Conservation (phyloP, 257 asterid genomes). For the Plantago major region DNA sequence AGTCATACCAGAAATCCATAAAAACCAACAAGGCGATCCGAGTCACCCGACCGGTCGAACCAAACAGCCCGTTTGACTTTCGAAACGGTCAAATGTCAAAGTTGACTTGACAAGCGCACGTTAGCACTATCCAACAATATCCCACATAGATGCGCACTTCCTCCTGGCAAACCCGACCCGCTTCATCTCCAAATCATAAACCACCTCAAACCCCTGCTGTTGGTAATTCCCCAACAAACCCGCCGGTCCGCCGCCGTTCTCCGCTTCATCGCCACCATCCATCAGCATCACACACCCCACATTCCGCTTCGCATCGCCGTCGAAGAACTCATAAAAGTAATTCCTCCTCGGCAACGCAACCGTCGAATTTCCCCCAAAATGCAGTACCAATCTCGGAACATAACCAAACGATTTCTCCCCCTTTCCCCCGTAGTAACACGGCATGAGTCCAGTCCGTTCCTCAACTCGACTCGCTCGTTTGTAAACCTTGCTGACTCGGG, state of each 20-base stretch:
- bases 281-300: conserved; percentile 86
- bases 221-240: conserved; percentile 91
- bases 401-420: conserved; percentile 1
- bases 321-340: conserved; percentile 64
- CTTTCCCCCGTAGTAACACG: conserved; percentile 54
- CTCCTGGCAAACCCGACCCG: conserved; percentile 83
- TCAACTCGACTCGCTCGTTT: conserved; percentile 56
- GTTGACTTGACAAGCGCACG: conserved; percentile 21
- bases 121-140: conserved; percentile 41
- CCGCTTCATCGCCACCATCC: conserved; percentile 81
- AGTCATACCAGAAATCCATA: too few species aligned
- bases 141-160: conserved; percentile 85
- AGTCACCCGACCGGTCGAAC: background rate
- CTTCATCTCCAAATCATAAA: conserved; percentile 68
- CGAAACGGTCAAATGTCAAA: conserved; percentile 4
- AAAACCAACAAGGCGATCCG: background rate
- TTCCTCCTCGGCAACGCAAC: conserved; percentile 81
- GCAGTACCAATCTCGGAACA: conserved; percentile 52
- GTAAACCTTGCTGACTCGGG: conserved; percentile 33
- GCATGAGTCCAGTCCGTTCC: conserved; percentile 65
- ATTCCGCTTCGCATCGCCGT: conserved; percentile 30
- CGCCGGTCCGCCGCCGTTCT: conserved; percentile 77
- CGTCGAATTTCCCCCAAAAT: conserved; percentile 74
- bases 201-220: conserved; percentile 98
- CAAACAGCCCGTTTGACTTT: conserved; percentile 10